Evolutionary conservation across 2,329 filamentous ascomycete species (phyloP), one percentile per base, ranked within the genome.

Genomic region (Fusarium redolens): DNA sequence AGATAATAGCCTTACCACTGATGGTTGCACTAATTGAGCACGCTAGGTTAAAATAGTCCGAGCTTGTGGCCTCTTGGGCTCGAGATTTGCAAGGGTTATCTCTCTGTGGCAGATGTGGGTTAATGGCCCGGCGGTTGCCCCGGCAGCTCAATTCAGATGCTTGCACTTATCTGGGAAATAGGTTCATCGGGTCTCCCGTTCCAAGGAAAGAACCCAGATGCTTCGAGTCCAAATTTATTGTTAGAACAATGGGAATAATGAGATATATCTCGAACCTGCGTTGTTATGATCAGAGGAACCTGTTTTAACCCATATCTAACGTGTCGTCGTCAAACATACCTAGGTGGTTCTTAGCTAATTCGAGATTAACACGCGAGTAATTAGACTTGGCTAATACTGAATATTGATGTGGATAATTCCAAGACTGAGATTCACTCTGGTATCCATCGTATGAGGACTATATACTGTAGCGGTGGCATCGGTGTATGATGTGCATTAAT

Each of bases 81-180:
- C 58, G 25, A 48, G 56, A 48, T 63, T 55, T 61, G 47, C 51
- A 69, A 60, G 69, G 65, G 37, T 38, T 28, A 43, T 52, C 56
- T 61, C 52, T 40, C 55, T 51, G 41, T 54, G 54, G 41, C 56
- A 59, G 33, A 22, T 51, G 65, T 72, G 69, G 50, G 51, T 57
- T 64, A 43, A 57, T 58, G 44, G 64, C 56, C 64, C 43, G 31
- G 61, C 58, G 71, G 71, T 73, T 73, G 71, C 71, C 70, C 71
- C 66, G 55, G 71, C 70, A 73, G 71, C 71, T 71, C 45, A 41
- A 64, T 68, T 56, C 55, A 57, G 61, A 71, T 61, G 52, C 70
- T 45, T 61, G 47, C 38, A 58, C 43, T 72, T 44, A 47, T 47
- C 47, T 35, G 61, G 40, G 54, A 68, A 61, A 47, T 48, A 59